Evolutionary conservation across 768 basidiomycete species (phyloP), one percentile per base, ranked within the genome.

Genomic region (Kwoniella sp.): DNA sequence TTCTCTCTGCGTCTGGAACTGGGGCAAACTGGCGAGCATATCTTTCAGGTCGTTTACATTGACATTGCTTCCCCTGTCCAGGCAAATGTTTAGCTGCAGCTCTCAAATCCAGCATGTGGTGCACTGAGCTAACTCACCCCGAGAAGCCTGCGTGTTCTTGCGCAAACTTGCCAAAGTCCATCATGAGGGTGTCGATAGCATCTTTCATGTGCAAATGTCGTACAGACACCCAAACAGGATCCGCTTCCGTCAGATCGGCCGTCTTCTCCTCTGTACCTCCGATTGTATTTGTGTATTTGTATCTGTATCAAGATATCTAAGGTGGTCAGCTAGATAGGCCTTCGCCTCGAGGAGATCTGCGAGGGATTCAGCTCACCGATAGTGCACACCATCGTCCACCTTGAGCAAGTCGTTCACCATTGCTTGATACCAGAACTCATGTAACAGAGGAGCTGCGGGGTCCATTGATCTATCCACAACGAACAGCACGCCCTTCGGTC

Each of bases 191-290:
- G 82, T 97, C 92, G 71, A 98, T 94, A 1, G 94, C 91, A 81
- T 99, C 96, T 53, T 91, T 88, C 93, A 99, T 99, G 80, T 99
- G 96, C 87, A 96, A 88, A 78, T 98, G 96, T 63, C 95, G 88
- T 60, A 97, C 86, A 48, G 88, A 87, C 33, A 89, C 89, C 93
- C 94, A 99, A 1, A 96, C 88, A 46, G 85, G 85, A 78, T 99
- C 96, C 3, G 85, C 80, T 70, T 99, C 96, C 13, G 89, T 86
- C n/a, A 99, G 82, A 1, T 83, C 85, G 2, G 92, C 92, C 1
- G 85, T 86, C 81, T 94, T 92, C 76, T 94, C 91, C 75, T 99
- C 96, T 62, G 85, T 89, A 17, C 86, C 84, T 17, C 95, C 96
- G 9, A 80, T 63, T 12, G 91, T 90, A 15, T 93, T 91, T 72